Percentiles rank a stretch among this genome's conserved stretches.
Evolutionary conservation across 768 basidiomycete genomes (phyloP).

Genomic region (Tylopilus felleus): DNA sequence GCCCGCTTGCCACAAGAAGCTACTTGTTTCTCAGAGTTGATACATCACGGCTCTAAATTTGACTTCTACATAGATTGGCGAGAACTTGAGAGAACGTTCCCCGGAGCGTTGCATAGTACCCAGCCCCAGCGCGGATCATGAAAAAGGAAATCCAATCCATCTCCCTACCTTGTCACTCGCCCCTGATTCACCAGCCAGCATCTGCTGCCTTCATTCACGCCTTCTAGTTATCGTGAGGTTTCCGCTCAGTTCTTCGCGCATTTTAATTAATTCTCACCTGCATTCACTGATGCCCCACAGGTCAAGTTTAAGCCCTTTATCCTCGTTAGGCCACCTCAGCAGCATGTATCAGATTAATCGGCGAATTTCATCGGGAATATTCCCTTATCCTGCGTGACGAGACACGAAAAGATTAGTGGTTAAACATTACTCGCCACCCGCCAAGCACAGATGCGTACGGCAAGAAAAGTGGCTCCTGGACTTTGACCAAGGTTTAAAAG

Average conservation of each 20-base stretch:
- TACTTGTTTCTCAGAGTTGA: conserved; percentile 2
- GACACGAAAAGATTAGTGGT: conserved; percentile 4
- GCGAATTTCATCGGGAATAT: conserved; percentile 6
- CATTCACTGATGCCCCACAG: conserved; percentile 15
- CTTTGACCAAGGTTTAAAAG: conserved; percentile 20
- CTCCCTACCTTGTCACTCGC: conserved; percentile 20
- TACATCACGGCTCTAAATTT: conserved; percentile 5
- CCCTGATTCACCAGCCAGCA: conserved; percentile 29
- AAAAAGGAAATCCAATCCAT: conserved; percentile 21
- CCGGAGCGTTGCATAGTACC: conserved; percentile 7
- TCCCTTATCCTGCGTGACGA: conserved; percentile 7
- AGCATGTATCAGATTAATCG: conserved; percentile 16
- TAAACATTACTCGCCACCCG: conserved; percentile 5
- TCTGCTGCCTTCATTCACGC: conserved; percentile 25
- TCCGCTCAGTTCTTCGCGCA: conserved; percentile 20
- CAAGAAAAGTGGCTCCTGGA: conserved; percentile 3
- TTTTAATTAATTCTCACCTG: conserved; percentile 27
- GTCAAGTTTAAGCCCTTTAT: conserved; percentile 9
- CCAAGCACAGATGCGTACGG: conserved; percentile 10
- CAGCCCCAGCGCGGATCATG: conserved; percentile 26
- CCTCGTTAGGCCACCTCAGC: conserved; percentile 12
- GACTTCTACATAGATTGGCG: conserved; percentile 5
- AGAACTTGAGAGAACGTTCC: conserved; percentile 6
- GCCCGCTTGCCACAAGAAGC: conserved; percentile 1
- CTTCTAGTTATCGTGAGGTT: conserved; percentile 32